phyloP scores from a whole-genome alignment of 306 rosid species.

The Quercus agrifolia region DNA sequence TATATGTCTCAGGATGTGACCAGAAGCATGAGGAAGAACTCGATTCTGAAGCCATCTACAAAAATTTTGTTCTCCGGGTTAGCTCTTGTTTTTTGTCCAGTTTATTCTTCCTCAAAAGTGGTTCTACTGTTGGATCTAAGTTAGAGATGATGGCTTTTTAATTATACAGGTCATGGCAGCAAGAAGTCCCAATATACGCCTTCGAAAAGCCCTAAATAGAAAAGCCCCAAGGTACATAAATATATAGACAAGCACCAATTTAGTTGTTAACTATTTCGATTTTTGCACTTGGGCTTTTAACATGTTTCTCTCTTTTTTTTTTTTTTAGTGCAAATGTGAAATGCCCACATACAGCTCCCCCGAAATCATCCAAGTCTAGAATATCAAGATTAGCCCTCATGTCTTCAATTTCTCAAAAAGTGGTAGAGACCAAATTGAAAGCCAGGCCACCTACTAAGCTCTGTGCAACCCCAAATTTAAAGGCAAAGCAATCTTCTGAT shows the following conservation, averaged over 20 bases:
- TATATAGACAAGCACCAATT: not conserved
- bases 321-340: constrained; percentile 49
- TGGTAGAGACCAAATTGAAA: constrained; percentile 31
- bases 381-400: constrained; percentile 65
- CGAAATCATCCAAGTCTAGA: constrained; percentile 66
- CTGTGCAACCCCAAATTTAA: constrained; percentile 56
- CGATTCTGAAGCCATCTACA: constrained; percentile 70
- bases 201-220: constrained; percentile 45
- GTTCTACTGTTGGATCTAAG: not conserved
- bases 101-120: constrained; percentile 9
- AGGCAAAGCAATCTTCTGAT: constrained; percentile 49
- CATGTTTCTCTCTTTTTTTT: not conserved
- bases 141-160: constrained; percentile 11
- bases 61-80: constrained; percentile 84
- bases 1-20: constrained; percentile 65
- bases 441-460: constrained; percentile 41
- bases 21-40: constrained; percentile 76
- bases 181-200: constrained; percentile 82
- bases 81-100: not conserved
- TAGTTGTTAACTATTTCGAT: not conserved
- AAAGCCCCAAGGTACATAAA: constrained; percentile 46
- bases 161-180: constrained; percentile 86
- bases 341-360: constrained; percentile 82
- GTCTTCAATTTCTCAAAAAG: constrained; percentile 60
- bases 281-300: not conserved